Evolutionary conservation across 768 basidiomycete genomes (phyloP), one percentile per base, ranked within the genome.

Genomic region (Boletus sensibilis): DNA sequence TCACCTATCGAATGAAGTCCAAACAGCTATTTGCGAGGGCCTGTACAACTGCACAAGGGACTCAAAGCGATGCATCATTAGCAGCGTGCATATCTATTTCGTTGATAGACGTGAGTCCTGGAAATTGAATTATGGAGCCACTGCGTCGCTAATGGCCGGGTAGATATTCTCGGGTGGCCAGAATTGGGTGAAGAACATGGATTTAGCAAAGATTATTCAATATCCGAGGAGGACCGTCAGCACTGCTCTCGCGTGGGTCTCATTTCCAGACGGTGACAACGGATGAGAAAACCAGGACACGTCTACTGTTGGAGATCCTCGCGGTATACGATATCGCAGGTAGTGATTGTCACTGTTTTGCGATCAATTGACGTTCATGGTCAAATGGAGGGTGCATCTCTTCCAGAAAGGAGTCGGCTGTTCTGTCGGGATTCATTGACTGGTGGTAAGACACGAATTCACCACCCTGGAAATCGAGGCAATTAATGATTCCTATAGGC

Each of bases 101-200:
- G 14, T 60, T 74, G 58, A 72, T 75, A 54, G 77, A 75, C 61
- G 75, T 75, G 66, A 70, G 74, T 71, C 53, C 34, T 53, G 50
- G 33, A 39, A 49, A 50, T 60, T 42, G 25, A 59, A 43, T 34
- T 20, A 31, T 47, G 47, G 47, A 51, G 41, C 53, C 39, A 56
- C 40, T 25, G 29, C 50, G 40, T 41, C 51, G 39, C 58, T 64
- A 33, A 63, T 56, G 50, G 54, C 63, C 40, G 65, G 18, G 35
- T 68, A 80, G 74, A 80, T 78, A 53, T 76, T 79, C 62, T 71
- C 74, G 35, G 75, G 75, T 41, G 75, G 74, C 47, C 69, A 66
- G 23, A 72, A 74, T 31, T 78, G 74, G 73, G 45, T 59, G 50
- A 72, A 71, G 42, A 75, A 75, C 60, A 67, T 77, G 53, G 69